Evolutionary conservation across 345 rosid species (phyloP), one percentile per base, ranked within the genome.

Genomic region (Salix viminalis): DNA sequence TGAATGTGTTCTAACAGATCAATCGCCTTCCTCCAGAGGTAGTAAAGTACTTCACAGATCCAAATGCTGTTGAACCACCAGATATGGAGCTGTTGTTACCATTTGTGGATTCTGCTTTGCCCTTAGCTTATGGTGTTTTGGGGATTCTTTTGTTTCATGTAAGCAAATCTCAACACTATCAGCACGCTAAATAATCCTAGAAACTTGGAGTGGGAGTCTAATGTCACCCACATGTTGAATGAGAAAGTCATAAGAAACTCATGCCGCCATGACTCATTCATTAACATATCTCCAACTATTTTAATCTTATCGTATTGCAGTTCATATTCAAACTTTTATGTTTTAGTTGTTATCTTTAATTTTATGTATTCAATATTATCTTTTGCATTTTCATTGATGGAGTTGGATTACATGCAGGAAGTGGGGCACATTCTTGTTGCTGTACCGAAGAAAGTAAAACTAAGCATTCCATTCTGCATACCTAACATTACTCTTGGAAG

Each of bases 401-500:
- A 78, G 69, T 72, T 81, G 65, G 70, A 18, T 65, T 81, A 37
- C 34, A 50, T 83, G 85, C 89, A 94, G 98, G 97, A 94, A 81
- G 86, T 94, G 69, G 97, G 97, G 58, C 98, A 92, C 79, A 84
- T 89, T 86, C 82, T 94, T 79, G 94, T 92, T 81, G 98, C 97
- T 76, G 89, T 90, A 75, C 98, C 97, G 0, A 94, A 89, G 88
- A 92, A 89, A 87, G 97, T 92, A 71, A 92, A 91, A 71, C 86
- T 95, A 74, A 92, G 97, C 87, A 92, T 95, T 81, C 99, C 99
- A 32, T 95, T 79, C 84, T 90, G 92, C 83, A 90, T 95, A 84
- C 99, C 97, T 52, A 92, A 95, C 85, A 92, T 91, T 36, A 95
- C 99, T 21, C 97, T 95, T 78, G 99, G 99, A 41, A 95, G 99